Evolutionary conservation across 1,284 basidiomycete genomes (phyloP).

Genomic region (Tremellales sp.): DNA sequence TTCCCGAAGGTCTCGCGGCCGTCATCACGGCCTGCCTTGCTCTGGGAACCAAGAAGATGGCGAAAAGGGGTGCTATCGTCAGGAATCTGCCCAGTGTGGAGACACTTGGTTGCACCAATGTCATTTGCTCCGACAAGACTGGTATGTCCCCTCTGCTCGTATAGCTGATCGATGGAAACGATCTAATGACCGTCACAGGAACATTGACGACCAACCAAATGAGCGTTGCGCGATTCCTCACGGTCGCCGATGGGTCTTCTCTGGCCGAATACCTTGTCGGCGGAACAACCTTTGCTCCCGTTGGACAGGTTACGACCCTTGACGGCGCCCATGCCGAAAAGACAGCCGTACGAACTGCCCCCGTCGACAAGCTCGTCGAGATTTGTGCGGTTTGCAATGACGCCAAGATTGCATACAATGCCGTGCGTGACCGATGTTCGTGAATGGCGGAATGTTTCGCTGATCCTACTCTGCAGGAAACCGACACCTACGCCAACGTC

Average conservation of each 20-base stretch:
- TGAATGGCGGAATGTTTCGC: not conserved
- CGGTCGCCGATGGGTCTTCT: constrained; percentile 56
- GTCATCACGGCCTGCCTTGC: constrained; percentile 96
- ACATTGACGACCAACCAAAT: constrained; percentile 95
- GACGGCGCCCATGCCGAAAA: constrained; percentile 58
- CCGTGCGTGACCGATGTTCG: constrained; percentile 53
- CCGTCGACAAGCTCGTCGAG: constrained; percentile 77
- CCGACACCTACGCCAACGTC: constrained; percentile 72
- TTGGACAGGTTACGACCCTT: constrained; percentile 65
- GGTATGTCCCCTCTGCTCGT: constrained; percentile 49
- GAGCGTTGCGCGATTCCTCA: constrained; percentile 81
- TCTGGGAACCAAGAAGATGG: constrained; percentile 95
- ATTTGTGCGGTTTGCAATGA: constrained; percentile 91
- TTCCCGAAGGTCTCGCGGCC: constrained; percentile 90
- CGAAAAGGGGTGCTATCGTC: constrained; percentile 94
- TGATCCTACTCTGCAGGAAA: constrained; percentile 57
- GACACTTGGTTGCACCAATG: constrained; percentile 91
- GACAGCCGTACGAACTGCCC: constrained; percentile 61
- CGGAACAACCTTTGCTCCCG: constrained; percentile 83
- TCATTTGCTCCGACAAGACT: constrained; percentile 97
- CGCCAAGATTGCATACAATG: constrained; percentile 78
- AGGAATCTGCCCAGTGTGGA: constrained; percentile 93
- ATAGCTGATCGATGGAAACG: not conserved
- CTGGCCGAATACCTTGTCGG: constrained; percentile 74
- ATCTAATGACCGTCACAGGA: constrained; percentile 22